Evolutionary conservation across 2,329 filamentous ascomycete species (phyloP), one percentile per base, ranked within the genome.

Genomic region (Elsinoe batatas): DNA sequence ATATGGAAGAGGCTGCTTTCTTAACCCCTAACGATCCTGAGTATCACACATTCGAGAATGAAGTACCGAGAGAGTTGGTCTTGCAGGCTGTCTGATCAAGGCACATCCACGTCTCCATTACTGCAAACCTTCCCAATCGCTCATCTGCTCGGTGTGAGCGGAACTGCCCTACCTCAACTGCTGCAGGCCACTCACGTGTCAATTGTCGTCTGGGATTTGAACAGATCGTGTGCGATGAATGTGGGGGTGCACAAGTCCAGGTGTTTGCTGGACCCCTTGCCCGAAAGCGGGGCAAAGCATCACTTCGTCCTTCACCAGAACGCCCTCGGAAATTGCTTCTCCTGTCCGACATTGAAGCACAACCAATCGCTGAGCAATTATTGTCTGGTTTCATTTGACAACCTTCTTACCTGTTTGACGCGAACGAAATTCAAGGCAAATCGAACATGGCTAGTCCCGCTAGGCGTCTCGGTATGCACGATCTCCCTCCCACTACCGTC

Each of bases 401-500:
- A 30, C 12, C 12, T 15, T 18, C 12, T 36, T 26, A 17, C n/a
- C 10, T 44, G 17, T 44, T 13, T 15, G 17, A 26, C 17, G 26
- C 13, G 15, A 26, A 17, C 26, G 33, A 36, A 38, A 13, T 37
- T 22, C 7, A 18, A 18, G 47, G n/a, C 11, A 36, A 11, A 22
- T 15, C 35, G 26, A 51, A 38, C 10, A 55, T 55, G 53, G 38
- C 53, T 42, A 50, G 57, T 56, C 58, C 58, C 50, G 35, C 60
- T 18, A 42, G 60, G 32, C 59, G 58, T 44, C 57, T 61, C 4
- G 54, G 60, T 61, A 59, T 35, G n/a, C 35, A 56, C 18, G 26
- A 22, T 15, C 44, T 10, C 17, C 10, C 15, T 18, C 12, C 55
- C 30, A 13, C 36, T 12, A 32, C 26, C 42, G 26, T 47, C 35